These are phyloP conservation scores for Venturia asperata DNA, from an alignment of 2,329 filamentous ascomycete species.

Conservation along the genomic window DNA sequence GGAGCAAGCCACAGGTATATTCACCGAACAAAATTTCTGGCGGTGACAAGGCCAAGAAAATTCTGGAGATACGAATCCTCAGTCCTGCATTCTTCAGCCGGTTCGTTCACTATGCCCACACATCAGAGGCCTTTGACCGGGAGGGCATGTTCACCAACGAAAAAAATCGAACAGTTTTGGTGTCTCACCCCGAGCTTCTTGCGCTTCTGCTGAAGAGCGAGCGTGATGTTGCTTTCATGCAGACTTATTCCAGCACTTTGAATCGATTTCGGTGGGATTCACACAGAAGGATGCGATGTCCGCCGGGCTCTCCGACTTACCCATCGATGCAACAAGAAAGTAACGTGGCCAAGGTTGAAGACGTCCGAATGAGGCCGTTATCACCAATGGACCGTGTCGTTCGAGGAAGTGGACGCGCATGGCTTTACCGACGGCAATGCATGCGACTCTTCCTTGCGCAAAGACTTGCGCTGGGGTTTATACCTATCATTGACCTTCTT, in stretches of 20 bases:
- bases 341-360: not conserved
- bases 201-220: slow-evolving; percentile 20
- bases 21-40: not conserved
- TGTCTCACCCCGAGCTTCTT: slow-evolving; percentile 47
- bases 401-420: not conserved
- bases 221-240: not conserved
- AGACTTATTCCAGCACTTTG: not conserved
- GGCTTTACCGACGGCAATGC: slow-evolving; percentile 10
- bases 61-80: slow-evolving; percentile 51
- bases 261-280: slow-evolving; percentile 10
- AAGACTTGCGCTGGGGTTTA: slow-evolving; percentile 19
- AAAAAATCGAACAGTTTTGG: slow-evolving; percentile 52
- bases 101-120: slow-evolving; percentile 56
- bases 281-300: slow-evolving; percentile 15
- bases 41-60: slow-evolving; percentile 24
- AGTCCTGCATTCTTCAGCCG: slow-evolving; percentile 62
- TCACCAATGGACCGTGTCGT: slow-evolving; percentile 18
- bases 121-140: slow-evolving; percentile 54
- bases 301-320: slow-evolving; percentile 13
- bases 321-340: not conserved
- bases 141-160: slow-evolving; percentile 46
- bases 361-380: slow-evolving; percentile 3
- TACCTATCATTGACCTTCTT: slow-evolving; percentile 9
- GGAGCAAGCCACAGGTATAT: slow-evolving; percentile 37
- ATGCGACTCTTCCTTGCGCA: slow-evolving; percentile 18